These are phyloP conservation scores for Raphanus hybrid DNA, from an alignment of 441 rosid genomes.

Conservation along the genomic window DNA sequence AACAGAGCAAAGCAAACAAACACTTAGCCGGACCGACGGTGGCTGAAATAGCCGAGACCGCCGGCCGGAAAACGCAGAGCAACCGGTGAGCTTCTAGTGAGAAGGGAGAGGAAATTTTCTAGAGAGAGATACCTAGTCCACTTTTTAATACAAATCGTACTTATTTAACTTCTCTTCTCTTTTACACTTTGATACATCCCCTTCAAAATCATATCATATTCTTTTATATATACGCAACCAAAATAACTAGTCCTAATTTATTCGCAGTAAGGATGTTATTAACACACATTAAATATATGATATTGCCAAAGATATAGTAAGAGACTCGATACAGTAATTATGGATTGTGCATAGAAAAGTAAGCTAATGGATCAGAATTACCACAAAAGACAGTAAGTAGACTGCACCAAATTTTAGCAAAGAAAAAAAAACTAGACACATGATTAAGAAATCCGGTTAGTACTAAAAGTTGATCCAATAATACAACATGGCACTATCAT, in stretches of 20 bases:
- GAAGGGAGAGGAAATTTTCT: no score
- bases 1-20: no score
- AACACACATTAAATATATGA: neutral
- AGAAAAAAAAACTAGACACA: no score
- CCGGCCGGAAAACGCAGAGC: no score
- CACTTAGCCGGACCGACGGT: no score
- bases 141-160: no score
- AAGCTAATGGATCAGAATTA: neutral
- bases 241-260: neutral
- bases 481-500: neutral
- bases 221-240: neutral
- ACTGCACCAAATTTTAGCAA: neutral
- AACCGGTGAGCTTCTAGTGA: no score
- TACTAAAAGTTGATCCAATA: neutral
- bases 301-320: neutral
- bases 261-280: neutral
- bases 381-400: neutral
- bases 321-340: neutral
- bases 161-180: constrained; percentile 1
- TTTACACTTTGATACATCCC: constrained; percentile 39
- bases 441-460: neutral
- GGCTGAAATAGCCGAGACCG: no score
- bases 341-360: neutral
- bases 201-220: constrained; percentile 21
- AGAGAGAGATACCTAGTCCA: no score